Percentiles rank a stretch among this genome's conserved stretches.
phyloP scores from a whole-genome alignment of 257 asterid species.

The Primulina eburnea region DNA sequence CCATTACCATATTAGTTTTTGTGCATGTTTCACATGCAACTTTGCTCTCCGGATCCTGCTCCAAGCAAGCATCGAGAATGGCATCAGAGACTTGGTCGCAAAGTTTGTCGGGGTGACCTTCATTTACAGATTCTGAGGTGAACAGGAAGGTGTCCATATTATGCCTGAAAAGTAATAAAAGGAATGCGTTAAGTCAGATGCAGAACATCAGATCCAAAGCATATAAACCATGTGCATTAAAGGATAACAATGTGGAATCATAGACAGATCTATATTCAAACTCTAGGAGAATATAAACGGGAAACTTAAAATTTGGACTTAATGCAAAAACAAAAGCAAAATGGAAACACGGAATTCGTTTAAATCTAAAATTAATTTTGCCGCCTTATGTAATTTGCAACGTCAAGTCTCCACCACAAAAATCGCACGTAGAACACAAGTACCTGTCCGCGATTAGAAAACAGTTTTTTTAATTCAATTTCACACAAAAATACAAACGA shows the following conservation, averaged over 20 bases:
- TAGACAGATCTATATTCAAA: neutral
- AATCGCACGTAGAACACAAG: neutral
- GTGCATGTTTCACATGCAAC: constrained; percentile 92
- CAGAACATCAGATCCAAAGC: neutral
- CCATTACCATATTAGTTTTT: constrained; percentile 95
- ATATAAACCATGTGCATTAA: neutral
- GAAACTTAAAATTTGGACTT: neutral
- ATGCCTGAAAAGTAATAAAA: constrained; percentile 29
- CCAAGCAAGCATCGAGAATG: constrained; percentile 87
- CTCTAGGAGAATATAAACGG: neutral
- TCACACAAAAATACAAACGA: neutral
- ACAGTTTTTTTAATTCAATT: neutral
- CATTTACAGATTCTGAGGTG: constrained; percentile 86
- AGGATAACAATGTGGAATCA: neutral
- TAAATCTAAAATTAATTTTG: too few relatives aligned
- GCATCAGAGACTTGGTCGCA: constrained; percentile 95
- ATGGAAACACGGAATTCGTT: neutral
- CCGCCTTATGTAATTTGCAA: neutral
- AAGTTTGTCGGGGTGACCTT: constrained; percentile 94
- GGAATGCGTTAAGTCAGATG: neutral
- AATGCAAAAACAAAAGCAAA: too few relatives aligned
- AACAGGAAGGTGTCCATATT: constrained; percentile 75
- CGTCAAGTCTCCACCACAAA: neutral
- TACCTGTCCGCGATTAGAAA: neutral
- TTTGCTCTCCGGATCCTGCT: constrained; percentile 84